Conservation (phyloP, 129 eudicot genomes). For the Saposhnikovia divaricata region DNA sequence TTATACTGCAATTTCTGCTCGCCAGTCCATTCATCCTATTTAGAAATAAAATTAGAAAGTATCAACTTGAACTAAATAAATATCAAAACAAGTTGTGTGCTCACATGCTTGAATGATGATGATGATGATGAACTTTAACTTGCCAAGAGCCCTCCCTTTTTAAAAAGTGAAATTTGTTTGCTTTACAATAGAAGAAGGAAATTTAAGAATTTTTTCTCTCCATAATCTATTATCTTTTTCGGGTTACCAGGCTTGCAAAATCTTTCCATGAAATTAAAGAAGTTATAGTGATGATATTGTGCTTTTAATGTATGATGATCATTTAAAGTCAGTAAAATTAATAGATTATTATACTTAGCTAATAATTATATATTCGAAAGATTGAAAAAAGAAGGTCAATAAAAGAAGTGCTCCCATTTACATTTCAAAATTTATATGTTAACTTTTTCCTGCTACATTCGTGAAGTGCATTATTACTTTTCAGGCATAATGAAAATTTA, state of each 20-base stretch:
- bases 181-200: not conserved
- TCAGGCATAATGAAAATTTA: not conserved
- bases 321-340: not conserved
- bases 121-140: not conserved
- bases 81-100: not conserved
- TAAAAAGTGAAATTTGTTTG: not conserved
- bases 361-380: not conserved
- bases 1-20: conserved; percentile 77
- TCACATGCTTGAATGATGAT: not conserved
- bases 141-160: not conserved
- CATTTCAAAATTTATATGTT: no score
- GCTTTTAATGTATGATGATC: not conserved
- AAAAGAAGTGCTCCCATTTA: not conserved
- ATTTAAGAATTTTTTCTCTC: not conserved
- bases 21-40: conserved; percentile 91
- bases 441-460: no score
- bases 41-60: conserved; percentile 1
- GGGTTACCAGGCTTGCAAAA: not conserved
- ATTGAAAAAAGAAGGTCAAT: not conserved
- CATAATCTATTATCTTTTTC: not conserved
- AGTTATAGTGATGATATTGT: not conserved
- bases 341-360: not conserved
- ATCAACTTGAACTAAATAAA: not conserved
- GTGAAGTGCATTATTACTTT: not conserved
- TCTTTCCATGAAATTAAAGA: not conserved